Evolutionary conservation across 2,329 filamentous ascomycete genomes (phyloP).

Genomic region (Venturia aucupariae): DNA sequence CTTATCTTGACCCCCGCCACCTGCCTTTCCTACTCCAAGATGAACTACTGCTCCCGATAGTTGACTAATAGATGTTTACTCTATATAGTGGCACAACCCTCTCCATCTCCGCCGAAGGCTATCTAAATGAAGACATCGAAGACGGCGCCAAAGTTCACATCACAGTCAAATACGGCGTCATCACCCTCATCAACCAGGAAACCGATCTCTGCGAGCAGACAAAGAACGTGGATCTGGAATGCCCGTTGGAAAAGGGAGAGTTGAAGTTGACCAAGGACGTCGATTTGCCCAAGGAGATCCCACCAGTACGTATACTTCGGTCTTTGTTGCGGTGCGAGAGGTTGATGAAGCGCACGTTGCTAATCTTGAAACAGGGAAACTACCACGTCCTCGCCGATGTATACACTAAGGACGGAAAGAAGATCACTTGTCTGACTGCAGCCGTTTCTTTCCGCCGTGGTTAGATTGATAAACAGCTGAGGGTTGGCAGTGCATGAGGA

Average conservation of each 20-base stretch:
- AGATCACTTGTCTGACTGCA: conserved; percentile 81
- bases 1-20: not conserved
- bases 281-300: conserved; percentile 76
- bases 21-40: conserved; percentile 6
- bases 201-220: conserved; percentile 86
- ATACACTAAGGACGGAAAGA: conserved; percentile 59
- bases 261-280: conserved; percentile 70
- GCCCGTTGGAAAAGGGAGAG: conserved; percentile 74
- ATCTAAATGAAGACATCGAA: conserved; percentile 61
- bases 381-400: conserved; percentile 88
- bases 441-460: conserved; percentile 51
- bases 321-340: not conserved
- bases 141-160: conserved; percentile 74
- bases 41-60: not conserved
- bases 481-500: not conserved
- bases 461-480: not conserved
- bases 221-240: conserved; percentile 77
- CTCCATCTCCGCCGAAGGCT: conserved; percentile 67
- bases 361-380: conserved; percentile 53
- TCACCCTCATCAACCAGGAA: conserved; percentile 72
- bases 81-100: conserved; percentile 62
- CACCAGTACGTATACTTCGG: conserved; percentile 56
- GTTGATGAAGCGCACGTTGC: conserved; percentile 7
- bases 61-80: conserved; percentile 9
- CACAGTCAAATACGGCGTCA: conserved; percentile 88